Evolutionary conservation across 78 protist species (phyloP).

Genomic region (Dictyostelium firmibasis): DNA sequence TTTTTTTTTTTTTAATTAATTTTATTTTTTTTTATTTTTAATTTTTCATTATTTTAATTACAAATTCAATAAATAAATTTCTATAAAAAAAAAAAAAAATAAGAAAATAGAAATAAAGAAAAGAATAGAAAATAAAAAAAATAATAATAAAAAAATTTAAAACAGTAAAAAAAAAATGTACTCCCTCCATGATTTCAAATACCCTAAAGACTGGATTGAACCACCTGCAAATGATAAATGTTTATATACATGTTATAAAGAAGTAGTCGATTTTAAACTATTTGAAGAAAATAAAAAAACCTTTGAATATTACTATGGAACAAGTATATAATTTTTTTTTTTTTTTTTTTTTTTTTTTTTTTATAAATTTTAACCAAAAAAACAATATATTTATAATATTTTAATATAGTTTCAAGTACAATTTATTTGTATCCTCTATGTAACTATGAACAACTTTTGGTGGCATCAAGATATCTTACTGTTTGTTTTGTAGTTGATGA

Average conservation of each 20-base stretch:
- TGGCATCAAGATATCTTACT: background rate
- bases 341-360: background rate
- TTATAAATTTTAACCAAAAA: too few species aligned
- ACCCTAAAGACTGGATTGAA: background rate
- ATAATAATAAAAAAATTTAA: too few species aligned
- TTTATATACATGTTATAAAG: background rate
- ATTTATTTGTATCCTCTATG: background rate
- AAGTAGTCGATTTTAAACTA: background rate
- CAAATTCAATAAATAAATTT: too few species aligned
- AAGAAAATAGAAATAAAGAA: too few species aligned
- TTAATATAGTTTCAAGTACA: background rate
- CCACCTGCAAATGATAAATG: background rate
- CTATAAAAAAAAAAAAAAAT: too few species aligned
- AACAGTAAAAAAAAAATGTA: background rate
- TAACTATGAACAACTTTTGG: background rate
- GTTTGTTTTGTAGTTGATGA: background rate
- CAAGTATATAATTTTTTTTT: background rate
- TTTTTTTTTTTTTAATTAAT: too few species aligned
- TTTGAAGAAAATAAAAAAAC: background rate
- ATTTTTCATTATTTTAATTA: too few species aligned
- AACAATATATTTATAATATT: background rate
- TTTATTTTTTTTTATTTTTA: too few species aligned
- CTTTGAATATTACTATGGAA: background rate
- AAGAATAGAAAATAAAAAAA: too few species aligned
- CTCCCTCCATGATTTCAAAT: background rate